Percentiles rank a stretch among this genome's conserved stretches.
phyloP scores from a whole-genome alignment of 2,329 filamentous ascomycete genomes.

The Sporothrix variecibatus region DNA sequence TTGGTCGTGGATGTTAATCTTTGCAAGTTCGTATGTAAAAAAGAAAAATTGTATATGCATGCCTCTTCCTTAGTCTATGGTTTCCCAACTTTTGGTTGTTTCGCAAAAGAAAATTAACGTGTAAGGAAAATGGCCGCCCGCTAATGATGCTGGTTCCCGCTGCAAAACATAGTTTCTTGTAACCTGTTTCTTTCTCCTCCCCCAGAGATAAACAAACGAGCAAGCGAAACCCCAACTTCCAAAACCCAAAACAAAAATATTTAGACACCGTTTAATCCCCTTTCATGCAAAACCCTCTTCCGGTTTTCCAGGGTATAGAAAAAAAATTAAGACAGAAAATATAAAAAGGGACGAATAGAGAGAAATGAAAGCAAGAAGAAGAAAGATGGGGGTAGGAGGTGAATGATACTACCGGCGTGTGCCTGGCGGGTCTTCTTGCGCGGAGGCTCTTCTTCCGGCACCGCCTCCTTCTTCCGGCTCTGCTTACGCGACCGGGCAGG shows the following conservation, averaged over 20 bases:
- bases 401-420: constrained; percentile 11
- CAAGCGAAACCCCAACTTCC: neutral
- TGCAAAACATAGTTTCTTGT: neutral
- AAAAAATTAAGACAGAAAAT: constrained; percentile 10
- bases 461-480: constrained; percentile 50
- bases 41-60: neutral
- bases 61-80: neutral
- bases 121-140: neutral
- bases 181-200: neutral
- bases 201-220: no score
- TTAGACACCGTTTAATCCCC: neutral
- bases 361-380: neutral
- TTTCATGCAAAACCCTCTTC: neutral
- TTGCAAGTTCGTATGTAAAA: neutral
- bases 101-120: neutral
- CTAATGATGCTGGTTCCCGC: constrained; percentile 17
- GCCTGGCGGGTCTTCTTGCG: constrained; percentile 34
- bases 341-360: neutral
- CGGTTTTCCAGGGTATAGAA: neutral
- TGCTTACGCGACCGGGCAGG: constrained; percentile 54
- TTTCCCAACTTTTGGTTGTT: constrained; percentile 2
- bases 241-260: neutral
- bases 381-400: neutral
- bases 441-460: constrained; percentile 31
- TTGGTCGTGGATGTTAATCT: neutral